Evolutionary conservation across 1,284 basidiomycete species (phyloP), one percentile per base, ranked within the genome.

Genomic region (Coniophora puteana): DNA sequence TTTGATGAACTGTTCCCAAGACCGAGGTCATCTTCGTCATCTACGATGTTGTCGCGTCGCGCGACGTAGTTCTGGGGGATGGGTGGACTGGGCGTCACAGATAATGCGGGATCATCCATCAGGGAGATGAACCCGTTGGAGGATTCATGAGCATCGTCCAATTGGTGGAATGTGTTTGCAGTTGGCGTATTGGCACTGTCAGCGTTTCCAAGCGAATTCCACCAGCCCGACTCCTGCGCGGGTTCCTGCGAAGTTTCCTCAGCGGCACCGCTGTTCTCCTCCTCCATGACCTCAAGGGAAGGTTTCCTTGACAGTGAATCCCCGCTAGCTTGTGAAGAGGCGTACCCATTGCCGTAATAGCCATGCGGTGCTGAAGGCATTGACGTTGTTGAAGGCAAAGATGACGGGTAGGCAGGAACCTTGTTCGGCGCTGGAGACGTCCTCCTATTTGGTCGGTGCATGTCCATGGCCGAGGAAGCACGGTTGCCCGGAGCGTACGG

Each of bases 1-100:
- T 65, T 74, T 38, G 52, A 58, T 23, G 72, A 69, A 3, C 67
- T 68, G 57, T 97, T 99, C 10, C 94, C 91, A 45, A 99, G 75
- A 3, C 96, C 95, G 27, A 98, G 75, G 53, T 97, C 92, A 38
- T 94, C 92, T 4, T 85, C 83, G 14, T 89, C 89, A 4, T 88
- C 82, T 4, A 80, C 79, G 22, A 76, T 65, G 18, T 61, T 62
- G 36, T 56, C 53, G 50, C 21, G 56, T 33, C 48, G n/a, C n/a
- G n/a, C n/a, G n/a, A n/a, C n/a, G n/a, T 51, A 39, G 55, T 24
- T 22, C 50, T 51, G 27, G 52, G 52, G 38, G 54, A 50, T 37
- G 48, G 63, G 46, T 26, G 66, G 53, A 5, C 55, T 59, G 5
- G 77, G 63, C 1, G 65, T 62, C 21, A 67, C 59, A 20, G 69